Percentiles rank a stretch among this genome's conserved stretches.
phyloP scores from a whole-genome alignment of 2,329 filamentous ascomycete genomes.

The Stemphylium vesicarium region DNA sequence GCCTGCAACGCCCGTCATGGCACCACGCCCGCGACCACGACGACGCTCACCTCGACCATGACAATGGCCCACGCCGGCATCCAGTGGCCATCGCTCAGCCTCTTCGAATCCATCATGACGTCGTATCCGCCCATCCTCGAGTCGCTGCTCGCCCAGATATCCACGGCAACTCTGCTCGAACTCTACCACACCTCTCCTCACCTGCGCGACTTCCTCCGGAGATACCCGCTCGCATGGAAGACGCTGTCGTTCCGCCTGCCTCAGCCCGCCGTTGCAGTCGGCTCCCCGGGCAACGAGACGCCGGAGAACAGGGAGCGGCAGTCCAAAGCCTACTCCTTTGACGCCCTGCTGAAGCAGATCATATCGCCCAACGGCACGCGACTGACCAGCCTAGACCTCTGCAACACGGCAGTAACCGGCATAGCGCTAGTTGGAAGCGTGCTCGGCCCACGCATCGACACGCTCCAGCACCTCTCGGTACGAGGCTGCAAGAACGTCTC shows the following conservation, averaged over 20 bases:
- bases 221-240: constrained; percentile 67
- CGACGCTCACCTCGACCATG: constrained; percentile 9
- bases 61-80: constrained; percentile 5
- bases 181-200: constrained; percentile 65
- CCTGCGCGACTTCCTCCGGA: constrained; percentile 60
- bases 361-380: constrained; percentile 63
- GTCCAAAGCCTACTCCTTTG: constrained; percentile 64
- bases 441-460: constrained; percentile 60
- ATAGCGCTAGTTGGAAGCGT: constrained; percentile 63
- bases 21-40: not conserved
- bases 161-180: constrained; percentile 62
- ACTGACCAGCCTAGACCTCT: constrained; percentile 63
- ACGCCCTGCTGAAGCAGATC: constrained; percentile 63
- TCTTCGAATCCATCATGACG: constrained; percentile 62
- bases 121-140: constrained; percentile 65
- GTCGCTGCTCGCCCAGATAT: constrained; percentile 63
- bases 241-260: constrained; percentile 64
- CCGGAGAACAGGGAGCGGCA: constrained; percentile 54
- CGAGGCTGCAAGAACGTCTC: constrained; percentile 70
- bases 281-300: constrained; percentile 49
- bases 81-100: constrained; percentile 31
- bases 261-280: constrained; percentile 46
- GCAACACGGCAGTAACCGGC: constrained; percentile 66
- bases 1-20: constrained; percentile 12
- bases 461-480: constrained; percentile 65